Conservation (phyloP, 108 stramenopile genomes). For the Cylindrotheca closterium region DNA sequence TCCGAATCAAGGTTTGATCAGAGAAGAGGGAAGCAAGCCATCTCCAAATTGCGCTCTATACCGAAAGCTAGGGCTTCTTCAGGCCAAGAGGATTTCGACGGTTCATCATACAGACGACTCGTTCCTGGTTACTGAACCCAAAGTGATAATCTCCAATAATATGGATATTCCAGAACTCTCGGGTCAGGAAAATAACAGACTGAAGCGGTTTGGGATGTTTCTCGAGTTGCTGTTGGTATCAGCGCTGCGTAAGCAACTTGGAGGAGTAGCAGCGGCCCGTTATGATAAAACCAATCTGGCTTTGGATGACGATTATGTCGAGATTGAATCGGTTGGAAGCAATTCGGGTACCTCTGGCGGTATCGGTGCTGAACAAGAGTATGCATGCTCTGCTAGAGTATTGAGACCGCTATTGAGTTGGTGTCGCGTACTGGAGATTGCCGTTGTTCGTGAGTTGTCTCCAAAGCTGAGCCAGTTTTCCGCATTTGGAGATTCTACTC, state of each 20-base stretch:
- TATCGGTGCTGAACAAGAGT: conserved; percentile 55
- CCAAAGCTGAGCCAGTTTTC: conserved; percentile 33
- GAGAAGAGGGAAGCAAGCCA: conserved; percentile 66
- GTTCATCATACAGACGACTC: neutral
- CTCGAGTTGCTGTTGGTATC: conserved; percentile 62
- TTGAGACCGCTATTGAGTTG: conserved; percentile 70
- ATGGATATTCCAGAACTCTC: neutral
- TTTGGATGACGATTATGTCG: conserved; percentile 23
- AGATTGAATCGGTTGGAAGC: conserved; percentile 59
- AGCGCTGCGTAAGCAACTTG: conserved; percentile 64
- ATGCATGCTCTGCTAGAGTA: conserved; percentile 57
- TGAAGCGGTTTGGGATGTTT: conserved; percentile 55
- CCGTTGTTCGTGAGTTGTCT: conserved; percentile 48
- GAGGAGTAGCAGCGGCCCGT: conserved; percentile 60
- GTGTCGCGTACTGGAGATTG: conserved; percentile 69
- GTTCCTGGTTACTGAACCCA: neutral
- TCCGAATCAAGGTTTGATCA: conserved; percentile 74
- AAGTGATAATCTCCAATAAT: neutral
- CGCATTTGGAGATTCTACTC: conserved; percentile 11
- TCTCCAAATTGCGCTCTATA: conserved; percentile 78
- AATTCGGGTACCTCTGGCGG: conserved; percentile 46
- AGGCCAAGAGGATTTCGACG: conserved; percentile 13
- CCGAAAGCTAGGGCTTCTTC: conserved; percentile 58
- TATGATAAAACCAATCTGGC: conserved; percentile 34
- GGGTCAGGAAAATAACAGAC: neutral